A percentile compares a stretch with the other conserved stretches of the same genome.
These are phyloP conservation scores for Marsdenia floribunda DNA, from an alignment of 257 asterid species.

Conservation along the genomic window DNA sequence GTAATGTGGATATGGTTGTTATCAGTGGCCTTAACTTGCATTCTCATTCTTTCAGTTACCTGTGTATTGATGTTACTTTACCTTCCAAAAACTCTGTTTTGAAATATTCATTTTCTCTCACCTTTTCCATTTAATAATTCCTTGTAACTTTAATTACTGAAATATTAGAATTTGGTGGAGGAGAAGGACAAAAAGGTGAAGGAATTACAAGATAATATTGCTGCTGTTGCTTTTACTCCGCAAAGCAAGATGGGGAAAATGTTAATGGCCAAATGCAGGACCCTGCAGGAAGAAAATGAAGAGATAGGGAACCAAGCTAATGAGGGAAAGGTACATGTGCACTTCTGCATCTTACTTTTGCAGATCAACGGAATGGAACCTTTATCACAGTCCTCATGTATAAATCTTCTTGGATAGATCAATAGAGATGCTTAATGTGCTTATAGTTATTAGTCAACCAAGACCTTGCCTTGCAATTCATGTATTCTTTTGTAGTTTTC, in stretches of 20 bases:
- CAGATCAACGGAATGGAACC: not conserved
- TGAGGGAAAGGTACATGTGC: conserved; percentile 80
- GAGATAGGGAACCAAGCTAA: conserved; percentile 97
- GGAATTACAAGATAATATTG: conserved; percentile 85
- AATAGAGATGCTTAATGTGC: not conserved
- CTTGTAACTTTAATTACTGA: conserved; percentile 6
- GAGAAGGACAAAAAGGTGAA: conserved; percentile 95
- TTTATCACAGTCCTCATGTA: not conserved
- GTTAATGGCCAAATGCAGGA: conserved; percentile 95
- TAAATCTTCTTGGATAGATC: not conserved
- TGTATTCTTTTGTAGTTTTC: not conserved
- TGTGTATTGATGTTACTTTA: not conserved
- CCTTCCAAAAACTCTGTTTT: not conserved
- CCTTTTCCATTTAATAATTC: not conserved
- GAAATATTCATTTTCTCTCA: not conserved
- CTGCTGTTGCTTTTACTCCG: conserved; percentile 89
- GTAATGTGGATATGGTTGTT: not conserved
- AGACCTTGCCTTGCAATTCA: not conserved
- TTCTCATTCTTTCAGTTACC: not conserved
- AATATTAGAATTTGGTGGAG: conserved; percentile 80
- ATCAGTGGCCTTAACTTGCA: not conserved
- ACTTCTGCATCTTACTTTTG: not conserved
- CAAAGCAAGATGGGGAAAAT: conserved; percentile 97
- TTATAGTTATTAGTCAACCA: not conserved
- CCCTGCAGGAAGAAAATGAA: conserved; percentile 92